phyloP scores from a whole-genome alignment of 352 stramenopile genomes.

The Pythium aristosporum region DNA sequence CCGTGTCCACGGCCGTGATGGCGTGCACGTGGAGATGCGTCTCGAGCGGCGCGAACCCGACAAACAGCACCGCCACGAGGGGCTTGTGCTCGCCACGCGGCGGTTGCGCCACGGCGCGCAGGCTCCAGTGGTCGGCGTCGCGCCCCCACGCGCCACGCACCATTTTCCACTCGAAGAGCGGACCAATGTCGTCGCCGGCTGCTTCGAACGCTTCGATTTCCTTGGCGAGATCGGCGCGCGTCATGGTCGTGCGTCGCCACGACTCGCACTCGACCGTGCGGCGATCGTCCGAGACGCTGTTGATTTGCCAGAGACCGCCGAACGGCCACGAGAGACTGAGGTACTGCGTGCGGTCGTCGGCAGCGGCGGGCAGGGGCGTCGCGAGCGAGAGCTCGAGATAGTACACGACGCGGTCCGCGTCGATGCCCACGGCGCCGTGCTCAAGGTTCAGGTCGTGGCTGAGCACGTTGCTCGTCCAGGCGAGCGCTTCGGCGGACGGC shows the following conservation, averaged over 20 bases:
- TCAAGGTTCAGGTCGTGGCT: constrained; percentile 42
- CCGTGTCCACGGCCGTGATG: constrained; percentile 29
- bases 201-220: neutral
- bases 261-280: no score
- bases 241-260: no score
- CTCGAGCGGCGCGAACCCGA: constrained; percentile 25
- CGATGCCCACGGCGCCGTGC: constrained; percentile 47
- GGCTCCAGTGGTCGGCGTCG: constrained; percentile 35
- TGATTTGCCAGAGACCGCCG: constrained; percentile 57
- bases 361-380: constrained; percentile 33
- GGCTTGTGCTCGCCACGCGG: neutral
- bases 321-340: constrained; percentile 48
- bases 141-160: constrained; percentile 41
- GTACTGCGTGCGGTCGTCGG: constrained; percentile 37
- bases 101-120: neutral
- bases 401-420: constrained; percentile 44
- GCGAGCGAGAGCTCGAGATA: constrained; percentile 44
- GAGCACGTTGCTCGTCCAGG: constrained; percentile 23
- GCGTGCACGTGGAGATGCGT: constrained; percentile 28
- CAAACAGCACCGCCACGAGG: constrained; percentile 24
- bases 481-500: neutral
- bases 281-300: constrained; percentile 24
- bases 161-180: constrained; percentile 61
- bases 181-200: neutral
- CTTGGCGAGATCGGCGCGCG: no score